phyloP scores from a whole-genome alignment of 208 protist genomes.

The Herpetomonas tarakana region DNA sequence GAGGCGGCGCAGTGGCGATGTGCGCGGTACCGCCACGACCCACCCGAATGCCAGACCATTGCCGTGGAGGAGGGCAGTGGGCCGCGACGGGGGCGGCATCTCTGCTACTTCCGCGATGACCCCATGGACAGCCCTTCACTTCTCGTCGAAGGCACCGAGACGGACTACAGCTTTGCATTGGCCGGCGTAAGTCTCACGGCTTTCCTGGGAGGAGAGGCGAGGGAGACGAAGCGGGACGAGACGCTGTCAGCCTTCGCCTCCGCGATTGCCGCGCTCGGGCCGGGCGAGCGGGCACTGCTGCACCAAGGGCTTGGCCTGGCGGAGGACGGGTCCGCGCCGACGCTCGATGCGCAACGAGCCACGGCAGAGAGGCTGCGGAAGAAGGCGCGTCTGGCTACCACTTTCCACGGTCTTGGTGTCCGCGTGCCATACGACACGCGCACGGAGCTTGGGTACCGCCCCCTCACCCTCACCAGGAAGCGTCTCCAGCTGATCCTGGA shows the following conservation, averaged over 20 bases:
- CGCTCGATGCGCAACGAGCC: neutral
- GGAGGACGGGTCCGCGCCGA: neutral
- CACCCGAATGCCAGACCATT: constrained; percentile 42
- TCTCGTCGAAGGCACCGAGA: constrained; percentile 9
- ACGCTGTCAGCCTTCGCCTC: neutral
- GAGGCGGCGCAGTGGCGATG: constrained; percentile 23
- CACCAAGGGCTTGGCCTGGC: neutral
- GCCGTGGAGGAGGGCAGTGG: neutral
- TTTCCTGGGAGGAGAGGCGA: constrained; percentile 1
- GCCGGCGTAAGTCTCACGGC: constrained; percentile 4
- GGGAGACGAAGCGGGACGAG: neutral
- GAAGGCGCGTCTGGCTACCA: constrained; percentile 8
- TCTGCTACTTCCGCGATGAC: constrained; percentile 36
- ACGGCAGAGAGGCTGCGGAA: neutral
- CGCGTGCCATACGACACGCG: constrained; percentile 28
- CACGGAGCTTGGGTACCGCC: constrained; percentile 43
- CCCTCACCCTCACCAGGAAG: constrained; percentile 11
- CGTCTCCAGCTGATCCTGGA: constrained; percentile 17
- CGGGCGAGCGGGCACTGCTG: neutral
- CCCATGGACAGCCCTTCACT: constrained; percentile 12
- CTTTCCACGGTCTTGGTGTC: constrained; percentile 25
- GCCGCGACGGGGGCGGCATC: constrained; percentile 6
- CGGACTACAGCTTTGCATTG: constrained; percentile 1
- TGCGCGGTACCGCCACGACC: constrained; percentile 34
- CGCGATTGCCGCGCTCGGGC: neutral